Evolutionary conservation across 225 moss, liverwort and hornwort species (phyloP), one percentile per base, ranked within the genome.

Genomic region (Pseudisothecium myosuroides): DNA sequence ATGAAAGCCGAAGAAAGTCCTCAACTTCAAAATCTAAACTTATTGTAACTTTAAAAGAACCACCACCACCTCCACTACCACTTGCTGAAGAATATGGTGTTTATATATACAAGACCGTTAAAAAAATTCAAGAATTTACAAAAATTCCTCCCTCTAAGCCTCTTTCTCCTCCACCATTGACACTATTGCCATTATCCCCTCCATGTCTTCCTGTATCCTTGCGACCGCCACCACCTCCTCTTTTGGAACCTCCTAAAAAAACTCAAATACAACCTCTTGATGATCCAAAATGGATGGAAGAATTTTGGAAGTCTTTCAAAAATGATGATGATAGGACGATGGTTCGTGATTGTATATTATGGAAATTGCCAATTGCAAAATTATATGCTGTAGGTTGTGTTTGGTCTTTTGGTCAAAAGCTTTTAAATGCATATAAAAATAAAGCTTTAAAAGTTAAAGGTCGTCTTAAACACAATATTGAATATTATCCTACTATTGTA

Each of bases 321-420:
- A 88, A 68, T 31, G 69, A 88, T 7, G 19, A 63, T 28, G 90
- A 87, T 32, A 90, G 84, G 14, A 81, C 10, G 22, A 49, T 37
- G 21, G 56, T 92, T 63, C 85, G 79, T 43, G 86, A 93, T 65
- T 89, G 90, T 15, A 92, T 94, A 66, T 41, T 94, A 49, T 94
- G 93, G 93, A 94, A 94, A 86, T 19, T 93, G 2, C 94, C 93
- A 21, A 29, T 93, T 77, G 90, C 87, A 62, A 93, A 93, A 83
- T 82, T 94, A 10, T 94, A 84, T 23, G 86, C 90, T 21, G 28
- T 87, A 22, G 94, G 92, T 39, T 94, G 94, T 63, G 60, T 88
- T 3, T 34, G 86, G 49, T 78, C 77, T 5, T 93, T 92, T 89
- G 81, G 91, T 50, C 88, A 90, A 43, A 89, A 89, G 9, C 78